Evolutionary conservation across 768 basidiomycete genomes (phyloP), one percentile per base, ranked within the genome.

Genomic region (Chalciporus pseudorubinellus): DNA sequence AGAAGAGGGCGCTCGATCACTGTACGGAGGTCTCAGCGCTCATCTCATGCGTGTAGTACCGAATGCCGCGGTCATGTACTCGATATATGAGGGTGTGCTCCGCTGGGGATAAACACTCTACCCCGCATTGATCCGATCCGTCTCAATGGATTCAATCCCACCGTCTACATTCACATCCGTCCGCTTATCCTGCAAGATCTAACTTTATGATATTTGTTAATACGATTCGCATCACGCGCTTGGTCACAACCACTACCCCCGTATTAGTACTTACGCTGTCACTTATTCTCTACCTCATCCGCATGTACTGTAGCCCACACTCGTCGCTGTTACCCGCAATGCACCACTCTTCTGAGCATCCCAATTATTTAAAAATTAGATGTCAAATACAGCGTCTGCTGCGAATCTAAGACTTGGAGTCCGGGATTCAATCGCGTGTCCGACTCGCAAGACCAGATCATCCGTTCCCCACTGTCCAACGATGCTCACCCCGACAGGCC

Each of bases 41-140:
- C 97, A 98, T 67, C 77, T 99, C 51, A 87, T 99, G 82, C 86
- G 97, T 44, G 94, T 98, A 51, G 91, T 99, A 4, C 95, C 95
- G 7, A 99, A 99, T 60, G 95, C 95, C 0, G 89, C 88, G 1
- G 91, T 95, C 57, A 98, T 98, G 95, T 99, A 87, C 72, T 85
- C 84, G 54, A 93, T 97, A 64, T 98, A 98, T 63, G 95, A 98
- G 68, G 83, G 87, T 21, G 75, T 85, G 26, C 73, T 95, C 26
- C 76, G 84, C 36, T 90, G 83, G 84, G 74, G 62, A 19, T 57
- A 45, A 55, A 16, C 18, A 44, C 20, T 24, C 24, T 10, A 49
- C 13, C 14, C 42, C 28, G 18, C 33, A 22, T 24, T 47, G 29
- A 52, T 33, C 19, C 19, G 42, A 43, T 16, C 6, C 26, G 8